These are phyloP conservation scores for Lentinula boryana DNA, from an alignment of 768 basidiomycete genomes.

Conservation along the genomic window DNA sequence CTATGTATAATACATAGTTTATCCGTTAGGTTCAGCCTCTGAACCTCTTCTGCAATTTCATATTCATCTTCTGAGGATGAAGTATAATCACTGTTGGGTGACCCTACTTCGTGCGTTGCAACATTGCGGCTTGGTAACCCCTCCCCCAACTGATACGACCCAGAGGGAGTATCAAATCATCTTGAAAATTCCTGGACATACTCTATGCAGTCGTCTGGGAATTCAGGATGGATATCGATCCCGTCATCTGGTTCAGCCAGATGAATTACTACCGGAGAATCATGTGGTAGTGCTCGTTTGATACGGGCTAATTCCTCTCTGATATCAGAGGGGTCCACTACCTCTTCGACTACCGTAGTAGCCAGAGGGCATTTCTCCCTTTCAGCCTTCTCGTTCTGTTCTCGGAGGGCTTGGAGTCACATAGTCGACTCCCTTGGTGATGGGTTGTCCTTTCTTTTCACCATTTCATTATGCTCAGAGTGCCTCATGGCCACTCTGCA, in stretches of 20 bases:
- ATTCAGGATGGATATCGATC: background rate
- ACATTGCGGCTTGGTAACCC: background rate
- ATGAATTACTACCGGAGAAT: background rate
- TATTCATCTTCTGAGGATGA: background rate
- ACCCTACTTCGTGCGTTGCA: background rate
- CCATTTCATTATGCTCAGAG: background rate
- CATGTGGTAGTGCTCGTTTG: background rate
- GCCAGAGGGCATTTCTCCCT: background rate
- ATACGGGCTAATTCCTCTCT: background rate
- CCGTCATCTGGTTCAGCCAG: background rate
- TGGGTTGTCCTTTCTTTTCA: no score
- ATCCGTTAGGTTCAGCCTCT: background rate
- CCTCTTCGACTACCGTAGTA: background rate
- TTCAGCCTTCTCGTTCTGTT: background rate
- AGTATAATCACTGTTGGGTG: background rate
- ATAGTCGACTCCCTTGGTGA: background rate
- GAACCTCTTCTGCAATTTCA: background rate
- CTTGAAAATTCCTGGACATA: background rate
- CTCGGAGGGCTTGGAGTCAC: background rate
- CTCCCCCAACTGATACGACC: background rate
- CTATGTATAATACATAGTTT: background rate
- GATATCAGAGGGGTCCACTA: background rate
- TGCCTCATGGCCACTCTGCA: background rate
- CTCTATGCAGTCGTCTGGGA: background rate
- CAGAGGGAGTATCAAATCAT: background rate